These are phyloP conservation scores for Colletotrichum acutatum DNA, from an alignment of 2,329 filamentous ascomycete species.

Conservation along the genomic window DNA sequence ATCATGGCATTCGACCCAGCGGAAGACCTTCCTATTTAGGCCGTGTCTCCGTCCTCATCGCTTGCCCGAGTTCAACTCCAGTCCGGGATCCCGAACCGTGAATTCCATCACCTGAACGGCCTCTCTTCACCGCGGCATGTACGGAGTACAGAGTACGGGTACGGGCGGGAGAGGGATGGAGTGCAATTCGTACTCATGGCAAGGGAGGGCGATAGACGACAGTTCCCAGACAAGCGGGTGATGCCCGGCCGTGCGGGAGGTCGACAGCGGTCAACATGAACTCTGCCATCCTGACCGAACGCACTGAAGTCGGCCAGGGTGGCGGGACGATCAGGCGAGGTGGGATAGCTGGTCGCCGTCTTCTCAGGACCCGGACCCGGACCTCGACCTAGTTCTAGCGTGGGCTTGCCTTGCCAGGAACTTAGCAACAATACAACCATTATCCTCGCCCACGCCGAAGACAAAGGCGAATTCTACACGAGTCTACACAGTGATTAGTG, in stretches of 20 bases:
- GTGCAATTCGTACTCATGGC: constrained; percentile 35
- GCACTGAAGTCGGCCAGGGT: constrained; percentile 32
- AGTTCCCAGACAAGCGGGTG: constrained; percentile 40
- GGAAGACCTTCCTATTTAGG: constrained; percentile 29
- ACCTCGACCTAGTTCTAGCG: constrained; percentile 27
- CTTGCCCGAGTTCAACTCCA: constrained; percentile 4
- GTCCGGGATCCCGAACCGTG: constrained; percentile 27
- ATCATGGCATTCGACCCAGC: constrained; percentile 17
- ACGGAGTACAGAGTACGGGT: neutral
- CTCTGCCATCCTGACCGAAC: constrained; percentile 18
- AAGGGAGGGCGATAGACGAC: constrained; percentile 16
- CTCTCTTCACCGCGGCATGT: neutral
- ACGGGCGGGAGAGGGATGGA: constrained; percentile 33
- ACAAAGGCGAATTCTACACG: constrained; percentile 8
- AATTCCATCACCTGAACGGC: constrained; percentile 1
- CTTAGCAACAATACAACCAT: constrained; percentile 10
- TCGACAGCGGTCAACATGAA: constrained; percentile 31
- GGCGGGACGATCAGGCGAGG: constrained; percentile 43
- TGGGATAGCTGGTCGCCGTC: constrained; percentile 22
- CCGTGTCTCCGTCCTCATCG: neutral
- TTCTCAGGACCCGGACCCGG: constrained; percentile 14
- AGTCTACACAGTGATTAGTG: neutral
- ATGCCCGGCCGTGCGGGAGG: constrained; percentile 34
- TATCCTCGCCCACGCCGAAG: constrained; percentile 23
- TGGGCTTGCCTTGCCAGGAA: constrained; percentile 28